Base-by-base conservation (phyloP, 1,284 basidiomycete genomes). In the Ceratobasidium sp. region DNA sequence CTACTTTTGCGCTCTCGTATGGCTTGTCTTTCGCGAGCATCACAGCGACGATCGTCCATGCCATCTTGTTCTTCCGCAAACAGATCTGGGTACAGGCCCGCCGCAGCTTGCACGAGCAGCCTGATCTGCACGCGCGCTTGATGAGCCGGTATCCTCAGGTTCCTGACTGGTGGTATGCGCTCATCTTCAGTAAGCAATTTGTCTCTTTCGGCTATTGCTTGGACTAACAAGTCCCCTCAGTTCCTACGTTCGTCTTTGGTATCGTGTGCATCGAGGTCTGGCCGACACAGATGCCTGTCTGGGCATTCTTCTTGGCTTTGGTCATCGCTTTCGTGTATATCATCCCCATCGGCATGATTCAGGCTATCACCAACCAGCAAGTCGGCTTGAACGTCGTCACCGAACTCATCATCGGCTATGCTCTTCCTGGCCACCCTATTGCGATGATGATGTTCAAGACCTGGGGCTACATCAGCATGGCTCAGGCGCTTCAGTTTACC, bases 61-160 rank as follows among this genome's bases (percentile, higher is more conserved):
- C 92, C 0, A 81, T 86, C 3, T 84, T 96, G n/a, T 89, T 92
- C 79, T 92, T 94, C 81, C 89, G 91, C 74, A 88, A 88, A 74
- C 87, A 89, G 52, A 90, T 95, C 73, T 87, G 87, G 82, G 79
- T 83, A 30, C 86, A 88, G 62, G 85, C 88, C 30, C 81, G 89
- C 28, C 83, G 86, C 44, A 86, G 87, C 46, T 80, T 89, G 67
- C 81, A 85, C 11, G 91, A 94, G 78, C 89, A 91, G 77, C 90
- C 92, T 11, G 94, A 96, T 80, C 87, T 96, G 18, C 94, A 96
- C 80, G 88, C 88, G 7, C 84, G 85, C 57, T 84, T 96, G 38
- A 96, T 96, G 94, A 83, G 87, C 9, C 82, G 85, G 72, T 97
- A 97, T 81, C 84, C 82, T 1, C 88, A 90, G 79, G 91, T 93